A percentile compares a stretch with the other conserved stretches of the same genome.
These are phyloP conservation scores for Orbilia blumenaviensis DNA, from an alignment of 2,329 filamentous ascomycete species.

Conservation along the genomic window DNA sequence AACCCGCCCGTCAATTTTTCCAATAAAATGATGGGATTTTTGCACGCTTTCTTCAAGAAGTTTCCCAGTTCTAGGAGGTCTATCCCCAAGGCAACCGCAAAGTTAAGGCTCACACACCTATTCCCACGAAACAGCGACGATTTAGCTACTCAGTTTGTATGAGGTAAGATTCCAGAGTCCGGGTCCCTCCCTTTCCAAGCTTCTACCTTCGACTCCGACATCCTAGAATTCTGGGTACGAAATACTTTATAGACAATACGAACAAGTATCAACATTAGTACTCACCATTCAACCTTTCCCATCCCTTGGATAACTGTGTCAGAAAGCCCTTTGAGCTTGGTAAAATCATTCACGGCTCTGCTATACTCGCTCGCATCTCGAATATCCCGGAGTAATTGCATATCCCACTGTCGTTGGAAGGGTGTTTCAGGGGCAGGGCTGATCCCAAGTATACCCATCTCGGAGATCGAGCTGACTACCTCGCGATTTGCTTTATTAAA, in stretches of 20 bases:
- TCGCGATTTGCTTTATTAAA: background rate
- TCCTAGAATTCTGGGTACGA: no score
- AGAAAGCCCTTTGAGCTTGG: no score
- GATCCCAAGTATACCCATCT: background rate
- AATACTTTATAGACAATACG: no score
- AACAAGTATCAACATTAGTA: no score
- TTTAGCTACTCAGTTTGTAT: no score
- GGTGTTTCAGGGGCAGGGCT: background rate
- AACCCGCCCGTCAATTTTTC: no score
- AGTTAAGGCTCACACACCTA: background rate
- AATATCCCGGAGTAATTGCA: background rate
- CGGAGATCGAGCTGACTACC: background rate
- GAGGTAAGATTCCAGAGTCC: no score
- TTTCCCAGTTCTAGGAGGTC: no score
- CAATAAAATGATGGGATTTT: no score
- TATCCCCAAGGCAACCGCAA: background rate
- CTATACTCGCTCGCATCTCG: background rate
- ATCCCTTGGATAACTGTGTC: background rate
- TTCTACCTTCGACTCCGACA: no score
- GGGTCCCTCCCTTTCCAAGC: no score
- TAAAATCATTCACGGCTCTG: background rate
- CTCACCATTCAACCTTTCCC: background rate
- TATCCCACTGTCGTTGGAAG: background rate
- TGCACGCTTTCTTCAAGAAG: no score
- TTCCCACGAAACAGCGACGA: background rate